Conservation (phyloP, 495 filamentous ascomycete species). For the Neurospora sp. region DNA sequence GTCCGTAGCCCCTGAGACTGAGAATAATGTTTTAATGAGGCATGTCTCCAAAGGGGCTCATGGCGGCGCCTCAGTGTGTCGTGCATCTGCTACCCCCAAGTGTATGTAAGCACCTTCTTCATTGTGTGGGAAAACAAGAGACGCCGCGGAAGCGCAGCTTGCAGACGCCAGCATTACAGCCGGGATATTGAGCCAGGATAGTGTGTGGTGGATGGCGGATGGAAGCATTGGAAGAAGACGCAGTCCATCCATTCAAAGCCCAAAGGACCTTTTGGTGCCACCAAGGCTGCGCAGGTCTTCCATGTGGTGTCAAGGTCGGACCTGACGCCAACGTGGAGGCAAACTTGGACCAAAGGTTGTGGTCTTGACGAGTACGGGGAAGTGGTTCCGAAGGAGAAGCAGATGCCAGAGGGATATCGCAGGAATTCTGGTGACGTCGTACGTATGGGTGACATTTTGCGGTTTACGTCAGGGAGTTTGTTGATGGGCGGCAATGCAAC, state of each 20-base stretch:
- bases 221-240: slow-evolving; percentile 12
- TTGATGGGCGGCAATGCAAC: neutral
- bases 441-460: neutral
- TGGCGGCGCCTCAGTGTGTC: neutral
- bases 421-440: neutral
- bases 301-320: neutral
- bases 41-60: neutral
- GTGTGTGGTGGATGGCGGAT: slow-evolving; percentile 13
- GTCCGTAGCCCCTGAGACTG: neutral
- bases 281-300: neutral
- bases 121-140: neutral
- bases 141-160: slow-evolving; percentile 6
- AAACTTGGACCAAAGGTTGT: neutral
- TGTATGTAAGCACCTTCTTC: neutral
- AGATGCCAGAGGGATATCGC: neutral
- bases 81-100: neutral
- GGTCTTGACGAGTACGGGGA: neutral
- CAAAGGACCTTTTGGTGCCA: slow-evolving; percentile 1
- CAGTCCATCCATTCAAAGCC: slow-evolving; percentile 8
- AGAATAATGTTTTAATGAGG: neutral
- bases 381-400: neutral
- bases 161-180: slow-evolving; percentile 10
- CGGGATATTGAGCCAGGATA: slow-evolving; percentile 11
- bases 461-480: neutral
- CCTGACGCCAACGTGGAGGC: neutral